Evolutionary conservation across 208 protist genomes (phyloP).

Genomic region (Blastocrithidia nonstop): DNA sequence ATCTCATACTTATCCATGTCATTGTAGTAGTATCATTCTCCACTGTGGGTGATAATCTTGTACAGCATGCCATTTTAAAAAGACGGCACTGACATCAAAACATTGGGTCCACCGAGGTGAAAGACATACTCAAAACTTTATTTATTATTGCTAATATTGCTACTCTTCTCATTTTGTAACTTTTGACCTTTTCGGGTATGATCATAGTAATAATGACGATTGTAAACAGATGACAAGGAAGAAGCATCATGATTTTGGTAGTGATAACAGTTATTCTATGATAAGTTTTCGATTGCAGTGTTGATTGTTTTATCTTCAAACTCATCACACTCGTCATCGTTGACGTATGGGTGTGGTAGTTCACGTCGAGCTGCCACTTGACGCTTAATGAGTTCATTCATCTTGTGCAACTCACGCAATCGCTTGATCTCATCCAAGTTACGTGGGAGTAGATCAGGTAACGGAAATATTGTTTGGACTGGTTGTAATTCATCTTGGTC

Average conservation of each 20-base stretch:
- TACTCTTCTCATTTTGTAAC: slow-evolving; percentile 36
- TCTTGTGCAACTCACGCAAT: slow-evolving; percentile 38
- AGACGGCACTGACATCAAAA: slow-evolving; percentile 28
- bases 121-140: slow-evolving; percentile 12
- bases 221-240: too few species aligned
- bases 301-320: slow-evolving; percentile 69
- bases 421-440: slow-evolving; percentile 54
- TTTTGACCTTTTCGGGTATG: slow-evolving; percentile 27
- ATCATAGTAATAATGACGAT: slow-evolving; percentile 9
- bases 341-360: slow-evolving; percentile 55
- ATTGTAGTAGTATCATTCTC: slow-evolving; percentile 73
- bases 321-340: slow-evolving; percentile 70
- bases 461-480: slow-evolving; percentile 33
- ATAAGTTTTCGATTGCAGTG: slow-evolving; percentile 21
- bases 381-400: slow-evolving; percentile 28
- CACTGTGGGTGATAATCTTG: slow-evolving; percentile 38
- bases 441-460: slow-evolving; percentile 54
- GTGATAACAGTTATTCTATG: slow-evolving; percentile 11
- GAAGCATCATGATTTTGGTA: too few species aligned
- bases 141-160: too few species aligned
- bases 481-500: slow-evolving; percentile 37
- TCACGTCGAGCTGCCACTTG: slow-evolving; percentile 34
- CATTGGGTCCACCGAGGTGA: slow-evolving; percentile 19
- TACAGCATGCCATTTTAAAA: slow-evolving; percentile 61
- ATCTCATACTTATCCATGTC: slow-evolving; percentile 76